Evolutionary conservation across 768 basidiomycete genomes (phyloP).

Genomic region (Mycena albidolilacea): DNA sequence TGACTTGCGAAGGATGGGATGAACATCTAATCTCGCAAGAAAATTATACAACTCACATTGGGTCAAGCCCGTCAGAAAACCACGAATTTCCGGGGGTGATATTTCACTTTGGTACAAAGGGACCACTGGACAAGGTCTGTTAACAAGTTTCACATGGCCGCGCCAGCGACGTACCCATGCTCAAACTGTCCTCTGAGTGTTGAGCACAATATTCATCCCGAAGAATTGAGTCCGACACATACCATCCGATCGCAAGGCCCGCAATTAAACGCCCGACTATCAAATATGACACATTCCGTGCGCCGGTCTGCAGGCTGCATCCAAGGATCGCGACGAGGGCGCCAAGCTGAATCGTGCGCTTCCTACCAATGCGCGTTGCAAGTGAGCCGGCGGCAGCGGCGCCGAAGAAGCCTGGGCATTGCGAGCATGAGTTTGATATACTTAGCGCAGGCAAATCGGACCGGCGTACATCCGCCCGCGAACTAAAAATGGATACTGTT

Average conservation of each 20-base stretch:
- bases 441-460: not conserved
- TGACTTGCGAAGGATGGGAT: constrained; percentile 21
- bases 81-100: constrained; percentile 64
- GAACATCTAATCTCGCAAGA: constrained; percentile 35
- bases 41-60: constrained; percentile 67
- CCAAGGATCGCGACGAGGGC: constrained; percentile 68
- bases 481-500: constrained; percentile 19
- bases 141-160: constrained; percentile 33
- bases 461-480: constrained; percentile 37
- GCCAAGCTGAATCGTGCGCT: constrained; percentile 63
- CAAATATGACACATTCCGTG: constrained; percentile 63
- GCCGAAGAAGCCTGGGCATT: constrained; percentile 53
- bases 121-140: constrained; percentile 55
- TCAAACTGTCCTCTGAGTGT: constrained; percentile 17
- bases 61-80: constrained; percentile 66
- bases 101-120: constrained; percentile 70
- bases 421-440: not conserved
- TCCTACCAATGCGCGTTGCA: constrained; percentile 65
- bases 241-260: constrained; percentile 61
- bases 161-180: constrained; percentile 24
- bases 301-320: constrained; percentile 62
- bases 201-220: not conserved
- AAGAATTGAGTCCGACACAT: not conserved
- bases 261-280: constrained; percentile 63
- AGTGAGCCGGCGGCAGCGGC: constrained; percentile 61